These are phyloP conservation scores for Leucosporidium scottii DNA, from an alignment of 768 basidiomycete genomes.

Conservation along the genomic window DNA sequence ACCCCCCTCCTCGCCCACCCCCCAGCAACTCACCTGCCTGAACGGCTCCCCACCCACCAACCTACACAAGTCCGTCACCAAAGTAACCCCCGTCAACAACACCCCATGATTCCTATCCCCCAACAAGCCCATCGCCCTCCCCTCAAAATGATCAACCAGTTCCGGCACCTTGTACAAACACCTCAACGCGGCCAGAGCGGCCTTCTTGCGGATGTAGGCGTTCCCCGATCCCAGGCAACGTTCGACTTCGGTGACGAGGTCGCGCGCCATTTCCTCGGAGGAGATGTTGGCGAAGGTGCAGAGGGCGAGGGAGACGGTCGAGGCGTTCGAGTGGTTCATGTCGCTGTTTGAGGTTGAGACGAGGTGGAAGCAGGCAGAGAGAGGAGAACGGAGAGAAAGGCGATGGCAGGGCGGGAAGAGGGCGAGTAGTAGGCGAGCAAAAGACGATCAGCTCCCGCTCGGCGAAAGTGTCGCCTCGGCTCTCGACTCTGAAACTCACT, in stretches of 20 bases:
- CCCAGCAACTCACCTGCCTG: constrained; percentile 59
- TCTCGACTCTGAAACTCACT: constrained; percentile 52
- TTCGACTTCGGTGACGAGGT: constrained; percentile 95
- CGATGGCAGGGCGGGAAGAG: no score
- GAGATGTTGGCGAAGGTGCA: constrained; percentile 99
- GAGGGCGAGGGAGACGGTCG: constrained; percentile 90
- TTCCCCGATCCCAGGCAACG: constrained; percentile 95
- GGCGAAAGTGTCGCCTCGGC: neutral
- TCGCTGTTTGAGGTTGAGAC: constrained; percentile 54
- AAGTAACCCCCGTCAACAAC: constrained; percentile 82
- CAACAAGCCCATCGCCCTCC: constrained; percentile 80
- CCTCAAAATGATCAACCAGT: constrained; percentile 80
- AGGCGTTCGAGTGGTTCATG: constrained; percentile 99
- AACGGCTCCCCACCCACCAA: constrained; percentile 74
- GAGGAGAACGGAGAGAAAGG: neutral
- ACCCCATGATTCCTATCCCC: constrained; percentile 97
- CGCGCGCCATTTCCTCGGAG: constrained; percentile 98
- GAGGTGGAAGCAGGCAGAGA: neutral
- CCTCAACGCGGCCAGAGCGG: constrained; percentile 86
- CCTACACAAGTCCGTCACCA: constrained; percentile 90
- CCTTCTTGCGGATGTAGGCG: constrained; percentile 98
- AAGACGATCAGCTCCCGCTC: neutral
- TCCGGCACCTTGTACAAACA: constrained; percentile 96
- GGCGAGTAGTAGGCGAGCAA: neutral
- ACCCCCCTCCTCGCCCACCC: constrained; percentile 14